Base-by-base conservation (phyloP, 1,284 basidiomycete genomes). In the Cutaneotrichosporon dermatis region DNA sequence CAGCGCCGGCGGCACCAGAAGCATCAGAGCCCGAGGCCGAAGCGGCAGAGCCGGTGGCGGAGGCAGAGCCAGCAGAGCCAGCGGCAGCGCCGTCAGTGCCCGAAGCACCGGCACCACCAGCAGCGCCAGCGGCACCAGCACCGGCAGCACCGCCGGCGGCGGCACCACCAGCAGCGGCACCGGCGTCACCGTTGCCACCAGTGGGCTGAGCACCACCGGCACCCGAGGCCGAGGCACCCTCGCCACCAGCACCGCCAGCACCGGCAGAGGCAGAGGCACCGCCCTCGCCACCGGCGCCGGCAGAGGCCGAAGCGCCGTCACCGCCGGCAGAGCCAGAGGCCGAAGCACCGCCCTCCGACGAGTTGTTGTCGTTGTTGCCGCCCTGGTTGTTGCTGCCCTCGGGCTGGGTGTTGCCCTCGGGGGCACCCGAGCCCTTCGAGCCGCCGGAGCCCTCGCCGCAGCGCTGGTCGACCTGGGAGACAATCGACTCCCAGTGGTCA, bases 161-260 rank as follows among this genome's bases (percentile, higher is more conserved):
- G 25, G 25, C 25, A 25, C 25, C 25, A 25, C 25, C 25, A 25
- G 25, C 25, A 37, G 50, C 25, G 25, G 25, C 25, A n/a, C 51
- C 51, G 41, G 66, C 48, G 46, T 60, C 0, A 59, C 62, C 25
- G 68, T 73, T 12, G 53, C 68, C 50, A 44, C 44, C 49, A 12
- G 8, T 53, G 25, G 25, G 25, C 25, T 25, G 25, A 25, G 25
- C 25, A 25, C 25, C 25, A 25, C 25, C 25, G 25, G 25, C 25
- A 25, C 25, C 25, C 25, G 25, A 25, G 25, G 25, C 25, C 25
- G 25, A 25, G 3, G 25, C 25, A 25, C 25, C 25, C 25, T 25
- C 25, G 25, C 25, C 25, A 25, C 25, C 25, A 25, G 25, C 25
- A 25, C 25, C 25, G 25, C 25, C 25, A 25, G 25, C 25, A 25